Conservation (phyloP, 345 rosid species). For the Euphorbia peplus region DNA sequence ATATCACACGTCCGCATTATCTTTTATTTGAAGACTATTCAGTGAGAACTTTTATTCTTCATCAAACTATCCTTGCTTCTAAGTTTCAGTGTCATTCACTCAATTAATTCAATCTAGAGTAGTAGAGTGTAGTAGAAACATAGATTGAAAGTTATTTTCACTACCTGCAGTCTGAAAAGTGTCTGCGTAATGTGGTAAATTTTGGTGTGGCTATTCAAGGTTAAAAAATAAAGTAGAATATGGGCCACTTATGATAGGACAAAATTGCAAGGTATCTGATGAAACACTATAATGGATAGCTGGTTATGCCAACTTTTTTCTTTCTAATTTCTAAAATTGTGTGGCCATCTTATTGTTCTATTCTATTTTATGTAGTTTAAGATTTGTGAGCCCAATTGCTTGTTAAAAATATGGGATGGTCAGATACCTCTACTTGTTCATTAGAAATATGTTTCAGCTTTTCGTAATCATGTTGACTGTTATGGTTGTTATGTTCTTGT, state of each 20-base stretch:
- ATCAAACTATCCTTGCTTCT: not conserved
- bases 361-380: not conserved
- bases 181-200: not conserved
- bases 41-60: not conserved
- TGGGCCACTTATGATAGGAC: not conserved
- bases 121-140: not conserved
- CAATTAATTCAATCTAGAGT: not conserved
- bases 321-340: not conserved
- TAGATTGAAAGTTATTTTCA: not conserved
- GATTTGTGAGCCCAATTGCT: not conserved
- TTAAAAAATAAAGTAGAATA: not conserved
- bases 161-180: not conserved
- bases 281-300: not conserved
- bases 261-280: not conserved
- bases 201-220: not conserved
- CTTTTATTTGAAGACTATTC: not conserved
- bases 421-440: not conserved
- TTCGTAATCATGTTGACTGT: not conserved
- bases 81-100: not conserved
- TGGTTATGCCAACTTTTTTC: not conserved
- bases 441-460: no score
- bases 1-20: not conserved
- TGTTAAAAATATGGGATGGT: not conserved
- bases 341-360: not conserved
- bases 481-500: constrained; percentile 20